These are phyloP conservation scores for Triadica sebifera DNA, from an alignment of 345 rosid species.

Conservation along the genomic window DNA sequence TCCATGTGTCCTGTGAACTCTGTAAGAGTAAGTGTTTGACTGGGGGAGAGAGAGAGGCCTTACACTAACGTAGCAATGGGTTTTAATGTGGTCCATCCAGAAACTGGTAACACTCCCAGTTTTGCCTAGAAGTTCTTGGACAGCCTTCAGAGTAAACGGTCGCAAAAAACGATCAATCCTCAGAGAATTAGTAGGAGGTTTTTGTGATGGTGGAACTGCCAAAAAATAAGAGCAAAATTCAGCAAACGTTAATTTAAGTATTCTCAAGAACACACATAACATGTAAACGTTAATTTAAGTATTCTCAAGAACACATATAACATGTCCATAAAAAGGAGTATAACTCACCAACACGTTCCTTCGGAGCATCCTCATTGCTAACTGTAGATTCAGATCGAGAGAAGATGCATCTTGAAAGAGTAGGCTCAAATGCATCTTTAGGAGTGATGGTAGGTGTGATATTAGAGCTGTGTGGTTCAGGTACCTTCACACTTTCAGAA, in stretches of 20 bases:
- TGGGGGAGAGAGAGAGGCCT: conserved; percentile 29
- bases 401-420: conserved; percentile 54
- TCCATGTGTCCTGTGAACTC: too few relatives aligned
- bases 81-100: conserved; percentile 99
- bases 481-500: conserved; percentile 57
- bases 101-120: conserved; percentile 73
- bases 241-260: conserved; percentile 9
- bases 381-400: conserved; percentile 60
- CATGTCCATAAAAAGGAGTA: not conserved
- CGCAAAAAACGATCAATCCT: conserved; percentile 86
- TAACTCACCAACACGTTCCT: conserved; percentile 84
- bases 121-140: conserved; percentile 88
- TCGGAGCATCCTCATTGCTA: conserved; percentile 57
- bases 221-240: conserved; percentile 12
- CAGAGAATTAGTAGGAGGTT: conserved; percentile 73
- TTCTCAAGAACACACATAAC: not conserved
- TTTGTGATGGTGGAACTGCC: conserved; percentile 88
- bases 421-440: conserved; percentile 37
- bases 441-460: conserved; percentile 57
- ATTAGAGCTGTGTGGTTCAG: conserved; percentile 54
- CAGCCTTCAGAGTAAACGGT: conserved; percentile 96
- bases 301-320: not conserved
- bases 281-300: conserved; percentile 6
- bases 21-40: not conserved
- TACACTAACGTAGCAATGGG: conserved; percentile 94